Evolutionary conservation across 1,139 yeast species (phyloP).

Genomic region (Scheffersomyces quercinus): DNA sequence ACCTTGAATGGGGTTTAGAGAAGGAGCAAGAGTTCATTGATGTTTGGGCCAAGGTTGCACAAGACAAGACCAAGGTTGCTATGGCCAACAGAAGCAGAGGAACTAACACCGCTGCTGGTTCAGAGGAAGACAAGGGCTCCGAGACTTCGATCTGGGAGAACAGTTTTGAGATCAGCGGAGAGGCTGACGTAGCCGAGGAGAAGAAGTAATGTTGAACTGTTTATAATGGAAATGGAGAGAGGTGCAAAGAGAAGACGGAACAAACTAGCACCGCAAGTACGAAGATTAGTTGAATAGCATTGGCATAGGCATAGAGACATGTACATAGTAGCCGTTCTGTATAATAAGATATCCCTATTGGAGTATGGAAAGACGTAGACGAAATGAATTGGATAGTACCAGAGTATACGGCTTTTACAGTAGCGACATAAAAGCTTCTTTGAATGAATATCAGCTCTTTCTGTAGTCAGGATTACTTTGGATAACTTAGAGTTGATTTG

Average conservation of each 20-base stretch:
- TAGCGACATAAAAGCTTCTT: no score
- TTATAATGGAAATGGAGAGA: no score
- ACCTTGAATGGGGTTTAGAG: slow-evolving; percentile 66
- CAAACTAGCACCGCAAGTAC: no score
- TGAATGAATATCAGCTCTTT: no score
- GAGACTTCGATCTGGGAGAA: slow-evolving; percentile 5
- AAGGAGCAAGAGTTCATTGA: slow-evolving; percentile 72
- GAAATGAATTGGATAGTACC: no score
- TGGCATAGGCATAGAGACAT: neutral
- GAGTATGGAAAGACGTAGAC: no score
- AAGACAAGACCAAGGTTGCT: slow-evolving; percentile 51
- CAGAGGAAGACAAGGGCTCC: slow-evolving; percentile 24
- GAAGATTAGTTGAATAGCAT: no score
- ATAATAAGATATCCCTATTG: no score
- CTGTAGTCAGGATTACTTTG: no score
- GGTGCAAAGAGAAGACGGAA: no score
- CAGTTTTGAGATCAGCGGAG: slow-evolving; percentile 7
- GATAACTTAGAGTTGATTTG: no score
- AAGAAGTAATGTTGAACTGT: slow-evolving; percentile 1
- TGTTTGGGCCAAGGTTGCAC: slow-evolving; percentile 75
- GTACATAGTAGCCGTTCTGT: neutral
- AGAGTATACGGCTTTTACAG: no score
- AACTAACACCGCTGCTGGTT: slow-evolving; percentile 26
- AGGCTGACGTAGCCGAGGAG: slow-evolving; percentile 4
- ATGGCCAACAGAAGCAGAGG: slow-evolving; percentile 43